Evolutionary conservation across 2,329 filamentous ascomycete genomes (phyloP).

Genomic region (Phialophora expanda): DNA sequence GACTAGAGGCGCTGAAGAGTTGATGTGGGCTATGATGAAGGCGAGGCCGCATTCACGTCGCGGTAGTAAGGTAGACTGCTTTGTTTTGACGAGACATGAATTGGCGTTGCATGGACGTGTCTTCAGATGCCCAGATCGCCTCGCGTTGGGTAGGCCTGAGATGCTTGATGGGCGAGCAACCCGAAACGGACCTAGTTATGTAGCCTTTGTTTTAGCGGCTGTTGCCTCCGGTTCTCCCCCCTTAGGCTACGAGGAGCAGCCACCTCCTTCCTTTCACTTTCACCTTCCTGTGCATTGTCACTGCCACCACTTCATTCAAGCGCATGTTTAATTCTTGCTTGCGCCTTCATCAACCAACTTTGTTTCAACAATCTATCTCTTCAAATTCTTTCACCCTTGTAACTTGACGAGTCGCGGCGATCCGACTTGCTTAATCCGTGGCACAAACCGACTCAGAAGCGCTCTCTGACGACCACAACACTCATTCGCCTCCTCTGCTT

Average conservation of each 20-base stretch:
- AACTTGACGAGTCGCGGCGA: not conserved
- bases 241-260: not conserved
- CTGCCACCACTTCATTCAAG: slow-evolving; percentile 22
- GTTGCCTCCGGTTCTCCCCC: slow-evolving; percentile 5
- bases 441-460: not conserved
- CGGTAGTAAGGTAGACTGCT: not conserved
- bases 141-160: not conserved
- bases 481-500: slow-evolving; percentile 14
- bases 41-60: not conserved
- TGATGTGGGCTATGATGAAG: slow-evolving; percentile 49
- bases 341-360: slow-evolving; percentile 3
- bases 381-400: slow-evolving; percentile 6
- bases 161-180: not conserved
- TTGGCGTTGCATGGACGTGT: not conserved
- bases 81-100: not conserved
- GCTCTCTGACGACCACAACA: slow-evolving; percentile 9
- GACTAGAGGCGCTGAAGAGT: slow-evolving; percentile 88
- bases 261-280: slow-evolving; percentile 14
- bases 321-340: slow-evolving; percentile 28
- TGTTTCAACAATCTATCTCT: slow-evolving; percentile 8
- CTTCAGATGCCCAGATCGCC: not conserved
- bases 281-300: slow-evolving; percentile 6
- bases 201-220: slow-evolving; percentile 3
- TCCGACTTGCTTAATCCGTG: not conserved
- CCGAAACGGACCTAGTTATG: not conserved